These are phyloP conservation scores for Curvularia spicifera DNA, from an alignment of 2,329 filamentous ascomycete species.

Conservation along the genomic window DNA sequence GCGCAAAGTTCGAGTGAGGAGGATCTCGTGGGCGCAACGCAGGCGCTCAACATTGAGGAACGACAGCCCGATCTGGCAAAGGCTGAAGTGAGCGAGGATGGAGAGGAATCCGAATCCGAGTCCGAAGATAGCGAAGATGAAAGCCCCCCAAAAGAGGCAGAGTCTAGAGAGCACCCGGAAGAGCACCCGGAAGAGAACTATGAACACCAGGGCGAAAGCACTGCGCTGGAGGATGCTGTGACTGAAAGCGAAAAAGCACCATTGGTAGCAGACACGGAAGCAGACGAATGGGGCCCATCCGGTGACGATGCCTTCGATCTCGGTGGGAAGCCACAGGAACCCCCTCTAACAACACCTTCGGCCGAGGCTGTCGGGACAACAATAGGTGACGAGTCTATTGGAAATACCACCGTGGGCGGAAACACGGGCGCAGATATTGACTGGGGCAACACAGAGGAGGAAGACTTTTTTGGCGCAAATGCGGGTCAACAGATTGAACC, in stretches of 20 bases:
- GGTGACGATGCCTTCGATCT: constrained; percentile 42
- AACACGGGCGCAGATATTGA: constrained; percentile 41
- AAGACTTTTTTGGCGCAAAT: constrained; percentile 37
- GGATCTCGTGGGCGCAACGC: constrained; percentile 23
- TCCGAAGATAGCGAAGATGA: constrained; percentile 47
- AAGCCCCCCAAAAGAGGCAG: constrained; percentile 18
- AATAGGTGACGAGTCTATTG: constrained; percentile 41
- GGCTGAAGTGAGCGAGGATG: constrained; percentile 21
- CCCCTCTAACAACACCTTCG: constrained; percentile 29
- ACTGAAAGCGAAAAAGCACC: constrained; percentile 52
- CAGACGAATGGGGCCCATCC: constrained; percentile 45
- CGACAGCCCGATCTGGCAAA: constrained; percentile 2
- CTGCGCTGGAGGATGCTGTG: constrained; percentile 55
- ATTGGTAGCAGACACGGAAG: constrained; percentile 51
- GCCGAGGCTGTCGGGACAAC: constrained; percentile 42
- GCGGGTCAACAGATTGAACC: constrained; percentile 26
- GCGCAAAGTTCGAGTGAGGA: constrained; percentile 19
- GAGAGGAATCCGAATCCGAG: constrained; percentile 24
- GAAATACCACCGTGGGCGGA: constrained; percentile 39
- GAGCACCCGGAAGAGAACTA: constrained; percentile 48
- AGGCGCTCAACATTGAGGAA: constrained; percentile 25
- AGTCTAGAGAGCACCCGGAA: constrained; percentile 27
- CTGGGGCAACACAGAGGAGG: constrained; percentile 45
- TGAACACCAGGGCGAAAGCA: constrained; percentile 56
- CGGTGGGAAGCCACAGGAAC: constrained; percentile 33